phyloP scores from a whole-genome alignment of 371 early-diverging fungal species.

The Apophysomyces variabilis region DNA sequence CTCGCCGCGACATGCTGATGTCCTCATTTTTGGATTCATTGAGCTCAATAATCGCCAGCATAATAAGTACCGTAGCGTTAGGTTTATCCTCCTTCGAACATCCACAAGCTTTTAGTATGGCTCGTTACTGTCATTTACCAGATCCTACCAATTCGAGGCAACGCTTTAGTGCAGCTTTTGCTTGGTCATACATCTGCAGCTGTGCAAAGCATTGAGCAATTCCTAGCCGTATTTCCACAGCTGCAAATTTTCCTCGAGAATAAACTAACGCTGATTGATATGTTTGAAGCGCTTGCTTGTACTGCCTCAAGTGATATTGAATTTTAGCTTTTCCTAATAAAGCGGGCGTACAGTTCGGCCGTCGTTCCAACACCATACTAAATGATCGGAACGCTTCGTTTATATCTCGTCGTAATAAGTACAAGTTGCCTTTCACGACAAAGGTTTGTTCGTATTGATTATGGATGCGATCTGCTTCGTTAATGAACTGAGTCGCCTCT shows the following conservation, averaged over 20 bases:
- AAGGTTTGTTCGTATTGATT: slow-evolving; percentile 69
- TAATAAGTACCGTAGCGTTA: slow-evolving; percentile 67
- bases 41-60: slow-evolving; percentile 79
- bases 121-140: background rate
- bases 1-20: slow-evolving; percentile 39
- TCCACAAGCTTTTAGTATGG: background rate
- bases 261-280: slow-evolving; percentile 78
- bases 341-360: slow-evolving; percentile 74
- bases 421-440: slow-evolving; percentile 70
- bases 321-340: slow-evolving; percentile 77
- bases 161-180: slow-evolving; percentile 73
- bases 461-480: slow-evolving; percentile 75
- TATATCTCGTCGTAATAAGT: slow-evolving; percentile 60
- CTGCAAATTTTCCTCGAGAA: slow-evolving; percentile 52
- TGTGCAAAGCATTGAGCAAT: slow-evolving; percentile 87
- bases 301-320: slow-evolving; percentile 60
- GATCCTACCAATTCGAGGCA: slow-evolving; percentile 64
- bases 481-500: slow-evolving; percentile 71
- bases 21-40: slow-evolving; percentile 64
- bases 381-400: slow-evolving; percentile 77
- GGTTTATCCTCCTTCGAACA: slow-evolving; percentile 27
- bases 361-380: slow-evolving; percentile 61
- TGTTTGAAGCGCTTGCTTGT: slow-evolving; percentile 62
- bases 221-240: slow-evolving; percentile 77
- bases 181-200: slow-evolving; percentile 70